phyloP scores from a whole-genome alignment of 371 early-diverging fungal species.

The Syncephalastrum racemosum region DNA sequence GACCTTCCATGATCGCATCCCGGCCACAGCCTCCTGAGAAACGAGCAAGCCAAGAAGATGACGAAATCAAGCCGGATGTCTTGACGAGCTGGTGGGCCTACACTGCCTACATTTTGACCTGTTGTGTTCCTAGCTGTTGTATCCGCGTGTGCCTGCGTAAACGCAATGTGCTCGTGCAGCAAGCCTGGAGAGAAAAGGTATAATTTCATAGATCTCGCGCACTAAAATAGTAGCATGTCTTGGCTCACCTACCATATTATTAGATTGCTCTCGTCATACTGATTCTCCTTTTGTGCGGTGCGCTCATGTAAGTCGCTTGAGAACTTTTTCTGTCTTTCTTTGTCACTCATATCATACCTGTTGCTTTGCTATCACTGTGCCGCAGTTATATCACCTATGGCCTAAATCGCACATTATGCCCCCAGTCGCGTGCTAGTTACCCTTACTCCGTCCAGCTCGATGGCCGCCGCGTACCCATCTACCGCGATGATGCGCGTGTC shows the following conservation, averaged over 20 bases:
- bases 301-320: conserved; percentile 28
- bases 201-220: background rate
- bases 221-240: conserved; percentile 21
- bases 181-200: conserved; percentile 77
- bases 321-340: background rate
- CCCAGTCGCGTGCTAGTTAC: conserved; percentile 15
- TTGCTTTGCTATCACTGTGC: conserved; percentile 29
- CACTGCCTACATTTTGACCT: conserved; percentile 50
- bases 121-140: conserved; percentile 55
- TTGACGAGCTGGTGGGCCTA: conserved; percentile 51
- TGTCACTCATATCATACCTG: background rate
- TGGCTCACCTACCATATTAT: conserved; percentile 11
- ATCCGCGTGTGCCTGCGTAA: conserved; percentile 48
- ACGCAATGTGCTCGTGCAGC: conserved; percentile 43
- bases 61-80: conserved; percentile 45
- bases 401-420: conserved; percentile 51
- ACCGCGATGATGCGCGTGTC: conserved; percentile 41
- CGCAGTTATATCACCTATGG: conserved; percentile 66
- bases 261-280: conserved; percentile 70
- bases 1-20: background rate
- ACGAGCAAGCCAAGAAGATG: conserved; percentile 11
- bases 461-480: conserved; percentile 31
- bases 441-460: conserved; percentile 24
- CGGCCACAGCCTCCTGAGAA: background rate
- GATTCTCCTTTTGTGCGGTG: conserved; percentile 58